phyloP scores from a whole-genome alignment of 75 land plant genomes.

The Picea glauca region DNA sequence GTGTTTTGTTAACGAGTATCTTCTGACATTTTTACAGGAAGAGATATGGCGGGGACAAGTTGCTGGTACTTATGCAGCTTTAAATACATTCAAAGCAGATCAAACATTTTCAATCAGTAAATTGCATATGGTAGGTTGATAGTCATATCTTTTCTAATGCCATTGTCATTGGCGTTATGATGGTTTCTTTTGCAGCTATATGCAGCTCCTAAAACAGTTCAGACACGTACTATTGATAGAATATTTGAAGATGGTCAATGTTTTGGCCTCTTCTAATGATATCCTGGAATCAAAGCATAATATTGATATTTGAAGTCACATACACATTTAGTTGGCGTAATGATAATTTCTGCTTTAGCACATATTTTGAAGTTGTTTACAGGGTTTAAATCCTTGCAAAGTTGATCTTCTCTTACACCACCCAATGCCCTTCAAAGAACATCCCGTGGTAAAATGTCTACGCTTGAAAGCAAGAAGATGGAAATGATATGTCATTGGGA shows the following conservation, averaged over 20 bases:
- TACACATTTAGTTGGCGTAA: neutral
- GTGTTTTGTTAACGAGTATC: neutral
- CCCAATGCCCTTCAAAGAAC: no score
- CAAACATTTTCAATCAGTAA: slow-evolving; percentile 54
- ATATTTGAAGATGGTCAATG: neutral
- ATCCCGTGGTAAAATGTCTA: no score
- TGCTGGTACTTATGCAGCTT: slow-evolving; percentile 69
- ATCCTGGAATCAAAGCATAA: neutral
- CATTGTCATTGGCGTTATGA: neutral
- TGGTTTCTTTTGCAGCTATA: neutral
- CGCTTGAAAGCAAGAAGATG: no score
- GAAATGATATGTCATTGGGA: no score
- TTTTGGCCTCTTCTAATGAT: neutral
- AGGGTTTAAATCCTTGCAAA: no score
- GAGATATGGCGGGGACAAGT: slow-evolving; percentile 69
- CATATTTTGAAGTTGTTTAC: no score
- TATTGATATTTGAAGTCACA: neutral
- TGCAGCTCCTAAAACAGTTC: neutral
- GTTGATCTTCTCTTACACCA: no score
- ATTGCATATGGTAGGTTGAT: slow-evolving; percentile 44
- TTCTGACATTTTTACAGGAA: slow-evolving; percentile 35
- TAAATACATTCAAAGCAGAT: slow-evolving; percentile 68
- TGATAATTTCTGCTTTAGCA: no score
- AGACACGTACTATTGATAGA: neutral
- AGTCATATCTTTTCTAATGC: neutral